Evolutionary conservation across 2,329 filamentous ascomycete genomes (phyloP), one percentile per base, ranked within the genome.

Genomic region (Alternaria tenuissima): DNA sequence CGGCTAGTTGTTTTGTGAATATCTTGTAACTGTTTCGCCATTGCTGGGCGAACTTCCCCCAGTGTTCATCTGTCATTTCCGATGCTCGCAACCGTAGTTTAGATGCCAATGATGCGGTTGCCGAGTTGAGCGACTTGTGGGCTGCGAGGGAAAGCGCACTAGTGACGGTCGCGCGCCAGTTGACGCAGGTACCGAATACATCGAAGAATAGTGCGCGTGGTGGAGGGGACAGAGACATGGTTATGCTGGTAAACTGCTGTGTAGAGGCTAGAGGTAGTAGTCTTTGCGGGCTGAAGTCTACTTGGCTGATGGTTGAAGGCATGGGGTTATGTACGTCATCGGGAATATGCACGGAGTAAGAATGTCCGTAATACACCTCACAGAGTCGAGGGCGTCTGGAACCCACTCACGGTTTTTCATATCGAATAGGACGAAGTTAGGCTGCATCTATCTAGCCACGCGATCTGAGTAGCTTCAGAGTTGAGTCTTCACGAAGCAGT

Each of bases 111-210:
- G 80, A 79, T 55, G 76, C 72, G 36, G 79, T 76, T 39, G 81
- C 68, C 16, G 83, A 80, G 32, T 83, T 83, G 46, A 88, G 81
- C 2, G 81, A 80, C 2, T 69, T 67, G 61, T 77, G 76, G 14
- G 87, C 84, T 39, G 83, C 82, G 11, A 81, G 72, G 24, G 79
- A 75, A 48, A 95, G 84, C 55, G 87, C 86, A 8, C 83, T 79
- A 14, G 84, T 86, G 20, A 95, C 87, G 2, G 88, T 87, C 39
- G 82, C 82, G 57, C 91, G 89, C 91, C 91, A 94, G 81, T 94
- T 85, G 46, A 95, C 91, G 64, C 89, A 87, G 1, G 92, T 95
- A 43, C 91, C 91, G 76, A 94, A 93, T 69, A 93, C 86, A 79
- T 93, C 91, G 72, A 92, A 93, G 55, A 89, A 83, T 34, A 93